Evolutionary conservation across 2,329 filamentous ascomycete species (phyloP).

Genomic region (Fusarium austroafricanum): DNA sequence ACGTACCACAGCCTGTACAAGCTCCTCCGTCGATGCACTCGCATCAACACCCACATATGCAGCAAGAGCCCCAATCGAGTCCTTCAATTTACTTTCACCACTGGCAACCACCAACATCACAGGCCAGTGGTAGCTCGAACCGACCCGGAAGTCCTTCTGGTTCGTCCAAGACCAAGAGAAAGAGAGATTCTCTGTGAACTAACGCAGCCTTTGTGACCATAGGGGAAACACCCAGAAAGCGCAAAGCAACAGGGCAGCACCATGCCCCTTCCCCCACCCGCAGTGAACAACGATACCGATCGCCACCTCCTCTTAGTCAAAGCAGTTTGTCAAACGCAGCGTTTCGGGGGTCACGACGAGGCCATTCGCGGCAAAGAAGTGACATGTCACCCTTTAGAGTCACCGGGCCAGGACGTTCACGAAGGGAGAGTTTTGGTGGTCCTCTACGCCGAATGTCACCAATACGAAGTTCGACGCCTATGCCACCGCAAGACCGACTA

Average conservation of each 20-base stretch:
- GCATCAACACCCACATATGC: constrained; percentile 64
- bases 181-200: constrained; percentile 57
- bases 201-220: constrained; percentile 58
- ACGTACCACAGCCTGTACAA: constrained; percentile 53
- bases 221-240: constrained; percentile 85
- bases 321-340: constrained; percentile 44
- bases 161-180: constrained; percentile 70
- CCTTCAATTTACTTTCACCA: constrained; percentile 91
- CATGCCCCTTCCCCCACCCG: constrained; percentile 44
- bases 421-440: constrained; percentile 45
- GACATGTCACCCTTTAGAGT: constrained; percentile 53
- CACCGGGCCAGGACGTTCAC: constrained; percentile 39
- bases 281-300: constrained; percentile 49
- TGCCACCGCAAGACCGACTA: constrained; percentile 38
- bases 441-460: constrained; percentile 43
- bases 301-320: constrained; percentile 49
- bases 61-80: constrained; percentile 69
- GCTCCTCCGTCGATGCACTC: constrained; percentile 51
- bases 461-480: constrained; percentile 41
- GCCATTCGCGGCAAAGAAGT: constrained; percentile 53
- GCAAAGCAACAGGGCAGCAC: constrained; percentile 72
- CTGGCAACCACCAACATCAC: constrained; percentile 84
- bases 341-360: constrained; percentile 41
- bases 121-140: constrained; percentile 68
- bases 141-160: constrained; percentile 80